phyloP scores from a whole-genome alignment of 495 filamentous ascomycete species.

The Chlorociboria aeruginascens region DNA sequence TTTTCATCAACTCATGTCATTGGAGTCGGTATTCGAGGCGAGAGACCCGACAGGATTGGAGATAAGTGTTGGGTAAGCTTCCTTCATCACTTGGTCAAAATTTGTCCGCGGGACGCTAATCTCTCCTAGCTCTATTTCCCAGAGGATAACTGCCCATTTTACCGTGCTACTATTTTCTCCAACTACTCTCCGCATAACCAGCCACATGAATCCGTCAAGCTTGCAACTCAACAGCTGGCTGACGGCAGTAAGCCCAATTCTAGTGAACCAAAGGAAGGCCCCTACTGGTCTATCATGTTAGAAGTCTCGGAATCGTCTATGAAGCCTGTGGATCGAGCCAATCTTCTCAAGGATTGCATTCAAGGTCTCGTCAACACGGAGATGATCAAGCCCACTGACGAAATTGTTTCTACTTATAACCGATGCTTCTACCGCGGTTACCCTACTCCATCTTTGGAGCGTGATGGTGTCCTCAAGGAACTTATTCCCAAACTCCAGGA shows the following conservation, averaged over 20 bases:
- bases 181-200: conserved; percentile 99
- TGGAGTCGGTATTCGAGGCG: conserved; percentile 86
- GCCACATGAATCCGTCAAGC: conserved; percentile 67
- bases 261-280: conserved; percentile 62
- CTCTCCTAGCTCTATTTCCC: conserved; percentile 85
- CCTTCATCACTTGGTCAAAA: background rate
- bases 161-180: conserved; percentile 99
- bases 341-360: conserved; percentile 79
- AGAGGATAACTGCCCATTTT: conserved; percentile 98
- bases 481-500: conserved; percentile 86
- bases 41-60: conserved; percentile 88
- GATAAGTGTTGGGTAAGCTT: conserved; percentile 93
- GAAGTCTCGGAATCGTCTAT: conserved; percentile 92
- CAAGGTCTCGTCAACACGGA: conserved; percentile 94
- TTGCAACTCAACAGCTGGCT: conserved; percentile 75
- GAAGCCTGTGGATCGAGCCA: conserved; percentile 83
- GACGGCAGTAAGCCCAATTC: conserved; percentile 67
- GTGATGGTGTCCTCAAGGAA: conserved; percentile 86
- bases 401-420: conserved; percentile 98
- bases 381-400: conserved; percentile 80
- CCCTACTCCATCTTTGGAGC: conserved; percentile 88
- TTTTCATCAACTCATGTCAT: conserved; percentile 97
- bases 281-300: conserved; percentile 99
- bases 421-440: conserved; percentile 98
- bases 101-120: conserved; percentile 8